Conservation (phyloP, 352 stramenopile genomes). For the Globisporangium ultimum region DNA sequence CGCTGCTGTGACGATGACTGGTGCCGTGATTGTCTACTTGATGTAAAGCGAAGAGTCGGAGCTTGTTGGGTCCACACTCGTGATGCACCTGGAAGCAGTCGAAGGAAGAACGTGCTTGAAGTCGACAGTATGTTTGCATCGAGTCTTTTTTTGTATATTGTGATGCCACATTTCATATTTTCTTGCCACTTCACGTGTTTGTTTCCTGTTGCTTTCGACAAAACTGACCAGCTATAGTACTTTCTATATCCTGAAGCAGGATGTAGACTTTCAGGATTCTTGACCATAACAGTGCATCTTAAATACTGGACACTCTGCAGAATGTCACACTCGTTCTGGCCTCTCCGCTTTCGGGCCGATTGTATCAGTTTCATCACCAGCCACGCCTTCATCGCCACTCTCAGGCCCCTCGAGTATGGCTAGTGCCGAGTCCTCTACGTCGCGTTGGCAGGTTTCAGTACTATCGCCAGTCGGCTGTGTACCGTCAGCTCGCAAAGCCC, state of each 20-base stretch:
- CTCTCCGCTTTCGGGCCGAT: background rate
- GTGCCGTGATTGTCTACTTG: conserved; percentile 5
- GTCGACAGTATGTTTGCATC: too few relatives aligned
- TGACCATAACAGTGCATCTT: background rate
- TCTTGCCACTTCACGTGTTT: too few relatives aligned
- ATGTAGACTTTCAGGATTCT: too few relatives aligned
- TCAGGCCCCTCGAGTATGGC: background rate
- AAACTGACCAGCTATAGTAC: too few relatives aligned
- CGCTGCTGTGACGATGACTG: conserved; percentile 1
- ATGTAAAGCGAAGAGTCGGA: background rate
- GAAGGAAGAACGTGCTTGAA: too few relatives aligned
- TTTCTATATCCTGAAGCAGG: too few relatives aligned
- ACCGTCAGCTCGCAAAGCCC: too few relatives aligned
- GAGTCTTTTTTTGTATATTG: background rate
- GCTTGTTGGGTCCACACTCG: too few relatives aligned
- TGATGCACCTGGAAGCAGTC: too few relatives aligned
- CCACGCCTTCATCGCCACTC: background rate
- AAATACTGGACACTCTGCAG: background rate
- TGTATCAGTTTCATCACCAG: background rate
- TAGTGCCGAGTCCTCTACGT: background rate
- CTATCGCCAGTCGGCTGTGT: background rate
- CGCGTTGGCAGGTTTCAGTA: background rate
- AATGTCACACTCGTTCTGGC: too few relatives aligned
- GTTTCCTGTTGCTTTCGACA: too few relatives aligned
- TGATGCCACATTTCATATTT: too few relatives aligned